phyloP scores from a whole-genome alignment of 345 rosid species.

The Populus pruinosa region DNA sequence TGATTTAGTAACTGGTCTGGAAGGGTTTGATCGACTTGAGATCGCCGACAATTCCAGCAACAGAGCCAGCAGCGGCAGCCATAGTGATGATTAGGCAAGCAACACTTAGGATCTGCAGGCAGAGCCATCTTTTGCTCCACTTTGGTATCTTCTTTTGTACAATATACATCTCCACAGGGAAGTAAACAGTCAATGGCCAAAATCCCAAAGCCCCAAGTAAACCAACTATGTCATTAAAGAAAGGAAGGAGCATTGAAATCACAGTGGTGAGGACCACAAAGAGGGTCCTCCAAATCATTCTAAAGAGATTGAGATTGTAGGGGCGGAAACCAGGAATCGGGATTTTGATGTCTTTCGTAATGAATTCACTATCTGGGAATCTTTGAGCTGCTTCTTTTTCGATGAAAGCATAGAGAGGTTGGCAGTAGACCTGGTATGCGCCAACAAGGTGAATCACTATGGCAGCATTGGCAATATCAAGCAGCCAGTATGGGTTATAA shows the following conservation, averaged over 20 bases:
- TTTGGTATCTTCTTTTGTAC: conserved; percentile 56
- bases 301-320: conserved; percentile 59
- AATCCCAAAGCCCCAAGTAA: conserved; percentile 86
- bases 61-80: conserved; percentile 77
- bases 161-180: conserved; percentile 90
- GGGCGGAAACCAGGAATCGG: conserved; percentile 43
- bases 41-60: conserved; percentile 62
- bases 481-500: conserved; percentile 79
- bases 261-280: conserved; percentile 68
- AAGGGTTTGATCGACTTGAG: conserved; percentile 74
- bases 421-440: conserved; percentile 93
- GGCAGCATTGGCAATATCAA: conserved; percentile 82
- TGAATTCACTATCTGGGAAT: conserved; percentile 58
- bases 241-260: conserved; percentile 83
- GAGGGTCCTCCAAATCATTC: conserved; percentile 78
- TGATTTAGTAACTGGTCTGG: conserved; percentile 31
- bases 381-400: conserved; percentile 48
- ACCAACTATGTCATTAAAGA: conserved; percentile 79
- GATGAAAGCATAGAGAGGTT: conserved; percentile 74
- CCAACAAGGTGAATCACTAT: conserved; percentile 78
- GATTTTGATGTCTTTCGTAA: conserved; percentile 52
- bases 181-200: conserved; percentile 90
- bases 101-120: conserved; percentile 63
- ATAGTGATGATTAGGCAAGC: conserved; percentile 68
- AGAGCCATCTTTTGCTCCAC: conserved; percentile 79